Conservation (phyloP, 1,139 yeast genomes). For the Kluyveromyces marxianus region DNA sequence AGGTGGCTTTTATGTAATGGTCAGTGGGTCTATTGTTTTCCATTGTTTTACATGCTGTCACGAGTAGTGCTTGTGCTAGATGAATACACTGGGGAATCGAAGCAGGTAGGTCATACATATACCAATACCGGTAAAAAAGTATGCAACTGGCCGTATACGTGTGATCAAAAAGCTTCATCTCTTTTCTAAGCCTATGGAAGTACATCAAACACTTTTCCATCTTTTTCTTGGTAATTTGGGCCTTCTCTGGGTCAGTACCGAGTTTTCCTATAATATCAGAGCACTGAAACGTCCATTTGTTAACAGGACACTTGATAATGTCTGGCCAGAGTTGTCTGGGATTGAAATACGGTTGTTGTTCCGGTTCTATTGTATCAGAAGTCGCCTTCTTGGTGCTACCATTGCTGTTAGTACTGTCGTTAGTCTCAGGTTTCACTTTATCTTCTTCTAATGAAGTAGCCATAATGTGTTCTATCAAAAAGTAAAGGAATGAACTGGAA, state of each 20-base stretch:
- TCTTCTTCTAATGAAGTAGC: too few species aligned
- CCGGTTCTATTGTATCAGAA: not conserved
- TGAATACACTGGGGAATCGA: conserved; percentile 24
- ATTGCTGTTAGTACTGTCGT: too few species aligned
- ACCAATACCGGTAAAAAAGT: conserved; percentile 31
- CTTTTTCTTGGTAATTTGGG: conserved; percentile 22
- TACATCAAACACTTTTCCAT: conserved; percentile 30
- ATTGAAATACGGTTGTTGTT: conserved; percentile 15
- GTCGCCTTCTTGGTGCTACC: not conserved
- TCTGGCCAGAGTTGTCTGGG: conserved; percentile 35
- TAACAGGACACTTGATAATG: conserved; percentile 25
- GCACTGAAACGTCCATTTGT: conserved; percentile 27
- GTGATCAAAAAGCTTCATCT: conserved; percentile 28
- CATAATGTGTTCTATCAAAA: too few species aligned
- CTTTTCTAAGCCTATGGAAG: conserved; percentile 29
- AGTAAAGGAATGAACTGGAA: too few species aligned
- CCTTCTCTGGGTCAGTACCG: conserved; percentile 17
- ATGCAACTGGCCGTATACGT: conserved; percentile 31
- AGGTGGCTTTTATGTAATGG: conserved; percentile 29
- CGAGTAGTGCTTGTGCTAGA: conserved; percentile 29
- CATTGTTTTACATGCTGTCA: conserved; percentile 31
- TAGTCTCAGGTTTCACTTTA: too few species aligned
- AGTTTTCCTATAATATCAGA: conserved; percentile 26
- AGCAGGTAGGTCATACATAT: conserved; percentile 22
- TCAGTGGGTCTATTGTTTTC: conserved; percentile 32